Evolutionary conservation across 169 alveolate species (phyloP).

Genomic region (Eimeria falciformis): DNA sequence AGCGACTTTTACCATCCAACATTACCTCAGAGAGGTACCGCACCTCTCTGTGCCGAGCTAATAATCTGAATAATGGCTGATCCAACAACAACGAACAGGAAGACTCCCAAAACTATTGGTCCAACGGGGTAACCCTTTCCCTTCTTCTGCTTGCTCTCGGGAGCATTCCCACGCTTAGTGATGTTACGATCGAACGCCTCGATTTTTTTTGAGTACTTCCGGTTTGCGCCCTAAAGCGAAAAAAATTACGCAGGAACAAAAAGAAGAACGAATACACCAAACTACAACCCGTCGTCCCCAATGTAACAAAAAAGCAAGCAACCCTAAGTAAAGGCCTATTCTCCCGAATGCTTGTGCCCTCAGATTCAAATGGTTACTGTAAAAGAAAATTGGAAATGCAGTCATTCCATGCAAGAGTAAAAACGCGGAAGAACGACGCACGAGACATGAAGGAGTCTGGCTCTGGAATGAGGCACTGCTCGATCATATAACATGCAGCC

Average conservation of each 20-base stretch:
- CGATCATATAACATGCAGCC: too few relatives aligned
- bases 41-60: constrained; percentile 83
- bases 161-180: constrained; percentile 81
- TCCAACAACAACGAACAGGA: constrained; percentile 89
- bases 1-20: neutral
- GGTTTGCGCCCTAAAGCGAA: constrained; percentile 62
- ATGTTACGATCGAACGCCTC: constrained; percentile 84
- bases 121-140: constrained; percentile 86
- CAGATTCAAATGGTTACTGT: too few relatives aligned
- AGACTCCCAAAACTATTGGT: constrained; percentile 86
- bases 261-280: too few relatives aligned
- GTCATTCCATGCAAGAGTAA: too few relatives aligned
- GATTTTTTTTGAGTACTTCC: constrained; percentile 80
- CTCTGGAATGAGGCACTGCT: too few relatives aligned
- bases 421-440: too few relatives aligned
- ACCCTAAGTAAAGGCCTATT: too few relatives aligned
- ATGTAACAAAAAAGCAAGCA: too few relatives aligned
- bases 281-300: too few relatives aligned
- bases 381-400: too few relatives aligned
- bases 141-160: constrained; percentile 70
- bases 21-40: neutral
- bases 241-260: neutral
- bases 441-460: too few relatives aligned
- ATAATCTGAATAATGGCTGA: constrained; percentile 89
- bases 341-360: too few relatives aligned